These are phyloP conservation scores for Phialemoniopsis sp. DNA, from an alignment of 2,329 filamentous ascomycete genomes.

Conservation along the genomic window DNA sequence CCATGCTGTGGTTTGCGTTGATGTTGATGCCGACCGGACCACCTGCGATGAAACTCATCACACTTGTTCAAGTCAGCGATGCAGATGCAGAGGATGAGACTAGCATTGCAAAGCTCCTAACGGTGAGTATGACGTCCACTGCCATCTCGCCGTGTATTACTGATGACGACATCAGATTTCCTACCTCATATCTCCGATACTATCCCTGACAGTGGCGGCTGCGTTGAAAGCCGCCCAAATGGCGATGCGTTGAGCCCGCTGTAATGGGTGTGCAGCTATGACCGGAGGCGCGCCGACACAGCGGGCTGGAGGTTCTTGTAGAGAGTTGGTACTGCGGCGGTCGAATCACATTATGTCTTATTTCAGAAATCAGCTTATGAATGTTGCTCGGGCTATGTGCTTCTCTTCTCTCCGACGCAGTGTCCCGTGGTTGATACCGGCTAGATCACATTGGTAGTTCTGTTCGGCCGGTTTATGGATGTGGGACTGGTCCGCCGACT, in stretches of 20 bases:
- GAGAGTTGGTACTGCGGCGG: too few species aligned
- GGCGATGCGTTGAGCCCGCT: conserved; percentile 9
- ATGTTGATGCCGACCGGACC: conserved; percentile 44
- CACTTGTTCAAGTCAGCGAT: conserved; percentile 37
- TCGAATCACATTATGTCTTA: too few species aligned
- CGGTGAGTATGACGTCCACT: conserved; percentile 22
- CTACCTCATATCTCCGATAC: conserved; percentile 29
- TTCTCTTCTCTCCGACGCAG: too few species aligned
- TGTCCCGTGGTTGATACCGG: too few species aligned
- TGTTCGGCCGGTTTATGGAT: too few species aligned
- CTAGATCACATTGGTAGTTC: too few species aligned
- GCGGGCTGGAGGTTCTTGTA: too few species aligned
- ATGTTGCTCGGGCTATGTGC: too few species aligned
- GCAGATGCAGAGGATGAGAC: conserved; percentile 31
- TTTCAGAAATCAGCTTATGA: too few species aligned
- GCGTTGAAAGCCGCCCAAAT: conserved; percentile 24
- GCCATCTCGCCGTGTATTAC: background rate
- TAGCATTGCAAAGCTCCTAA: conserved; percentile 37
- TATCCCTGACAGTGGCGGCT: conserved; percentile 29
- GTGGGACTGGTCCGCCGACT: too few species aligned
- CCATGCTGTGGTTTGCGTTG: conserved; percentile 60
- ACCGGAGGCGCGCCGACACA: too few species aligned
- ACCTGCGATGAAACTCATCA: conserved; percentile 41
- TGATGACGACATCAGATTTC: conserved; percentile 17
- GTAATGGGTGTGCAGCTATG: too few species aligned